Base-by-base conservation (phyloP, 2,329 filamentous ascomycete genomes). In the Fragosphaeria purpurea region DNA sequence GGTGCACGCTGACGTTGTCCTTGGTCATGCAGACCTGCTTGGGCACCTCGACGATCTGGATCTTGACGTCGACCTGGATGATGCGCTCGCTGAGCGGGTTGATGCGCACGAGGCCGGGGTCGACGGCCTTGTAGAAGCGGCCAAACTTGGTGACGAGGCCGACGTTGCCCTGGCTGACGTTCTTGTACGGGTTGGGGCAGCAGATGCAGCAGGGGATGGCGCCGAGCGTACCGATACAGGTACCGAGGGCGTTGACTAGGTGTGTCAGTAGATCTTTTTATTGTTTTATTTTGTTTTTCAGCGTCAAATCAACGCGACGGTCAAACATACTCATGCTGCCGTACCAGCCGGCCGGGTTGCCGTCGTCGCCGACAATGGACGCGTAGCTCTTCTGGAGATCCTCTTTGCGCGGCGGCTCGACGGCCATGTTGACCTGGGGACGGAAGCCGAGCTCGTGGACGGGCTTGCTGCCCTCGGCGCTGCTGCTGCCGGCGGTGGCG, bases 1-100 rank as follows among this genome's bases (percentile, higher is more conserved):
- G 77, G 61, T 90, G 84, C 41, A 98, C 77, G 44, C 87, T 95
- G 56, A 97, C 93, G 62, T 98, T 98, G 76, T 98, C 93, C 74
- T 97, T 97, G 67, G 93, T 98, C 90, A 98, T 98, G 76, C 93
- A 97, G 55, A 91, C 82, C 70, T 98, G 93, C 70, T 90, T 83
- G 13, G 91, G 91, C 31, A 98, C 93, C 74, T 98, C 85, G 66
- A 94, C 88, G 58, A 95, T 96, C 72, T 98, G 93, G 60, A 97
- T 96, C 82, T 97, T 98, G 72, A 98, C 93, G 67, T 98, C 93
- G 64, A 98, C 85, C 62, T 94, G 88, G 59, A 88, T 84, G 41
- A 98, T 77, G 52, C 77, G 80, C 75, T 98, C 93, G 61, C 86
- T 91, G 50, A 97, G 81, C 4, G 91, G 91, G 72, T 98, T 98